These are phyloP conservation scores for Crithidia fasciculata DNA, from an alignment of 208 protist genomes.

Conservation along the genomic window DNA sequence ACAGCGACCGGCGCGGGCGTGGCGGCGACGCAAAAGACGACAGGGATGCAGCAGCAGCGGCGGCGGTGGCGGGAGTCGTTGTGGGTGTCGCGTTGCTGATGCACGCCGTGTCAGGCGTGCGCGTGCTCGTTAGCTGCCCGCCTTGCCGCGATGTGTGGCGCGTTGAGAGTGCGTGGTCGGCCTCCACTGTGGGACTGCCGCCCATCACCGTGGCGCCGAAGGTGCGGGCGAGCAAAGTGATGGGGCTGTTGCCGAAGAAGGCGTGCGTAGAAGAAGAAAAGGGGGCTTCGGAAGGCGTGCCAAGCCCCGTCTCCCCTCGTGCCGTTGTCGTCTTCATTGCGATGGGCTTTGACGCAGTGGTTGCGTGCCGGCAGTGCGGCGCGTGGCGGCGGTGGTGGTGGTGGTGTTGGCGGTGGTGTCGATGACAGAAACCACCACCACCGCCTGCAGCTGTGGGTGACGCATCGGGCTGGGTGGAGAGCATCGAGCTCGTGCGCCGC, in stretches of 20 bases:
- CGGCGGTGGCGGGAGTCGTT: no score
- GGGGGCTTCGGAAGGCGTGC: not conserved
- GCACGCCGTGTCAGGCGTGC: not conserved
- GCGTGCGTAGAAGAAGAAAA: not conserved
- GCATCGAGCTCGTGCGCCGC: not conserved
- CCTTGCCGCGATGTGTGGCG: not conserved
- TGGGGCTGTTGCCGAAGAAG: constrained; percentile 16
- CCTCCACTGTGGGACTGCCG: constrained; percentile 1
- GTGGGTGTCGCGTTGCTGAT: not conserved
- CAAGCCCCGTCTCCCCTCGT: no score
- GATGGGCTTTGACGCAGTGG: constrained; percentile 1
- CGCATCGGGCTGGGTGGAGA: not conserved
- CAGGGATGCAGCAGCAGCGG: no score
- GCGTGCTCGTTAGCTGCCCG: not conserved
- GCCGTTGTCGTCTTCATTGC: not conserved
- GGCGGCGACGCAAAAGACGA: not conserved
- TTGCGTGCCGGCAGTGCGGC: not conserved
- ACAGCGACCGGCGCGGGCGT: not conserved
- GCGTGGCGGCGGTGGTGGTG: not conserved
- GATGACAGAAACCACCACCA: not conserved
- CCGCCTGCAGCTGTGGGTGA: not conserved
- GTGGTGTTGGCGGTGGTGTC: not conserved
- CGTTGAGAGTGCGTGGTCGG: not conserved
- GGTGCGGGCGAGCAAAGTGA: constrained; percentile 20
- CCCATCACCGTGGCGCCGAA: constrained; percentile 11